Evolutionary conservation across 768 basidiomycete genomes (phyloP), one percentile per base, ranked within the genome.

Genomic region (Russula compacta): DNA sequence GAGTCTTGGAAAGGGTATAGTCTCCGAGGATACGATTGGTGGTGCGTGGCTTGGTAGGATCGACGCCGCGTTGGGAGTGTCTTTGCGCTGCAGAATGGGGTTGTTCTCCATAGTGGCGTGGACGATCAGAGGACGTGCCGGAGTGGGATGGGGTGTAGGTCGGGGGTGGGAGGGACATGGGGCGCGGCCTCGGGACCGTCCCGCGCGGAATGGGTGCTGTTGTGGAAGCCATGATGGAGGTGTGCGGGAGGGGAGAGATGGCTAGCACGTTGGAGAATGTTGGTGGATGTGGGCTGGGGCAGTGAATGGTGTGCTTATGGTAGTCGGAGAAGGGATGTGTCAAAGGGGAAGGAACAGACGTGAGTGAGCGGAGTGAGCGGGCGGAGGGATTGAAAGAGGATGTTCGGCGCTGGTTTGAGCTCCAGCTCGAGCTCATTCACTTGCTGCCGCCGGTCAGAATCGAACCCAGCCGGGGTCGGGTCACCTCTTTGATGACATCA

Each of bases 1-100:
- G 81, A 5, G 95, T 97, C 81, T 98, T 98, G 70, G 89, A 89
- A 67, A 99, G 82, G 62, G 90, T 90, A 77, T 97, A 99, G 71
- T 98, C 93, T 36, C 95, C 95, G 15, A 99, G 78, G 60, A 92
- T 79, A 73, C 87, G 74, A 67, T 76, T 74, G 44, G 72, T 72
- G 46, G 71, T 69, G 53, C 73, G 68, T 40, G 69, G 51, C 58
- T 68, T 72, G 47, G 69, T 55, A 54, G 63, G 42, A 36, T 65
- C 69, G 54, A 68, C 67, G 29, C 59, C 58, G 46, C 69, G 65
- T 44, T 58, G 58, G 47, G 48, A 43, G 24, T 52, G 59, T 33
- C 49, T 61, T 35, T 61, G 14, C 15, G 58, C 43, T 29, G 56
- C 47, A 57, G 55, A 53, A 44, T 53, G 58, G 53, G 59, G 53